These are phyloP conservation scores for Blastomyces emzantsi DNA, from an alignment of 2,329 filamentous ascomycete species.

Conservation along the genomic window DNA sequence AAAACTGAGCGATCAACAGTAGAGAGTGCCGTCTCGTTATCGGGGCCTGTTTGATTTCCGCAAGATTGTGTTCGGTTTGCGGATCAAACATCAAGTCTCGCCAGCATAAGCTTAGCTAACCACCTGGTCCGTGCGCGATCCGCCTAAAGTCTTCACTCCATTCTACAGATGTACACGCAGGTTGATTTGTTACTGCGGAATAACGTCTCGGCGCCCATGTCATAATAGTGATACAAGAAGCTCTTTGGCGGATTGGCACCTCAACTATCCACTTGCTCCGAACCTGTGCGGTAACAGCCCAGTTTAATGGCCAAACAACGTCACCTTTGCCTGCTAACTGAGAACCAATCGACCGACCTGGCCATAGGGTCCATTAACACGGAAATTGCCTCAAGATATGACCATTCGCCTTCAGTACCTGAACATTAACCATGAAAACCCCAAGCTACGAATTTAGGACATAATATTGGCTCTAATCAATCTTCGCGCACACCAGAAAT, in stretches of 20 bases:
- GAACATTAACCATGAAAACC: background rate
- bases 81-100: background rate
- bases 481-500: background rate
- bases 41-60: background rate
- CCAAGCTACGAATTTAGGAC: background rate
- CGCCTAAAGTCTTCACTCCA: background rate
- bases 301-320: background rate
- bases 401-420: background rate
- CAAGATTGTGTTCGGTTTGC: background rate
- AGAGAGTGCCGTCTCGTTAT: conserved; percentile 2
- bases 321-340: background rate
- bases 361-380: too few relatives aligned
- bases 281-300: background rate
- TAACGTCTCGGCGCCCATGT: background rate
- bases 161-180: too few relatives aligned
- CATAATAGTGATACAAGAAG: background rate
- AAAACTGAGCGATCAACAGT: background rate
- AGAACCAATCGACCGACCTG: background rate
- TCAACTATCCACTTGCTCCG: background rate
- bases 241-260: background rate
- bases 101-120: conserved; percentile 1
- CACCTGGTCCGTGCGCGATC: conserved; percentile 4
- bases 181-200: background rate
- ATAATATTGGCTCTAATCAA: background rate
- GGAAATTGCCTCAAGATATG: background rate